Percentiles rank a stretch among this genome's conserved stretches.
These are phyloP conservation scores for Hypoxylon rickii DNA, from an alignment of 495 filamentous ascomycete genomes.

Conservation along the genomic window DNA sequence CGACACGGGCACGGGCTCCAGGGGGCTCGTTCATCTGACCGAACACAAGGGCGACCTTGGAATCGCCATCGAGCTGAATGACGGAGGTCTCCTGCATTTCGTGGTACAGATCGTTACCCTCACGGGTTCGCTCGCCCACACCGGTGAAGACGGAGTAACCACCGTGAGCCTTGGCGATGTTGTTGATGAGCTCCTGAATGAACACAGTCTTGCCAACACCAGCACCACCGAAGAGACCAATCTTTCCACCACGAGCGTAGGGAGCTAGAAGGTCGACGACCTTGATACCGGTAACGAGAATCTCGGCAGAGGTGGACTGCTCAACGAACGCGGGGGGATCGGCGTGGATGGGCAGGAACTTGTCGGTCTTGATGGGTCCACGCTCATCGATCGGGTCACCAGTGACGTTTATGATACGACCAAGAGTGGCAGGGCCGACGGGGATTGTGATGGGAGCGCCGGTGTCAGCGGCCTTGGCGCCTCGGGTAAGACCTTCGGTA, in stretches of 20 bases:
- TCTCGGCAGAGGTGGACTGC: slow-evolving; percentile 93
- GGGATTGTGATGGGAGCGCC: slow-evolving; percentile 96
- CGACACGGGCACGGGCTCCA: slow-evolving; percentile 99
- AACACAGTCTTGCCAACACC: slow-evolving; percentile 99
- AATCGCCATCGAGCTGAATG: slow-evolving; percentile 98
- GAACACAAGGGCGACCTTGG: slow-evolving; percentile 99
- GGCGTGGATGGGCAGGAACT: slow-evolving; percentile 88
- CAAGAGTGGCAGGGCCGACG: slow-evolving; percentile 91
- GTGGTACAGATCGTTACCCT: slow-evolving; percentile 99
- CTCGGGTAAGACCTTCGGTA: slow-evolving; percentile 98
- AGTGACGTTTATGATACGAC: slow-evolving; percentile 99
- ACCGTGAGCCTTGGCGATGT: slow-evolving; percentile 99
- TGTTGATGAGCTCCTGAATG: slow-evolving; percentile 99
- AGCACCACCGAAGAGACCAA: slow-evolving; percentile 99
- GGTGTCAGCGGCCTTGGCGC: slow-evolving; percentile 80
- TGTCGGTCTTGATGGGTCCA: slow-evolving; percentile 91
- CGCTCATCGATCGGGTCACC: slow-evolving; percentile 99
- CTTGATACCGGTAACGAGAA: slow-evolving; percentile 99
- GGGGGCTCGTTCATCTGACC: slow-evolving; percentile 99
- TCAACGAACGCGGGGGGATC: slow-evolving; percentile 89
- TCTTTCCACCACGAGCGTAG: slow-evolving; percentile 99
- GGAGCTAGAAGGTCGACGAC: slow-evolving; percentile 98
- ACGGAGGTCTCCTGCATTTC: slow-evolving; percentile 99
- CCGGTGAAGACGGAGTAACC: slow-evolving; percentile 99
- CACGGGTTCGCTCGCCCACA: slow-evolving; percentile 99